Evolutionary conservation across 257 asterid genomes (phyloP), one percentile per base, ranked within the genome.

Genomic region (Primulina tabacum): DNA sequence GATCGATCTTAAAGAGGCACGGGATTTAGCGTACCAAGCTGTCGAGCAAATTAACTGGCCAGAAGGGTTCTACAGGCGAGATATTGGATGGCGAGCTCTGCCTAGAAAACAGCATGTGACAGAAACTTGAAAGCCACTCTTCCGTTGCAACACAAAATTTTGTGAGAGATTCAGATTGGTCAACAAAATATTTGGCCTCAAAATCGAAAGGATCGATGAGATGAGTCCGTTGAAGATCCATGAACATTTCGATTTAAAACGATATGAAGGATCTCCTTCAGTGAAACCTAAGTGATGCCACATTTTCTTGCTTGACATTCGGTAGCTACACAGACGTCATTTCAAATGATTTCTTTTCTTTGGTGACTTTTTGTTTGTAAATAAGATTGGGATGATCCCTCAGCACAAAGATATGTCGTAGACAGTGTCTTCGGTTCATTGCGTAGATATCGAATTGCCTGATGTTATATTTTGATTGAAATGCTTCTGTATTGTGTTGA

Each of bases 61-160:
- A 0, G 90, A 69, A 30, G 98, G 98, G 26, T 90, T 90, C 73
- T 83, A 72, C 79, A 68, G 98, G 60, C 84, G 79, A 64, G 98
- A 92, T 77, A 92, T 90, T n/a, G 97, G 97, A 50, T 92, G 96
- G 95, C 81, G 95, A 76, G 96, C 95, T 35, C 75, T 92, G 62
- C 52, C 87, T 12, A 76, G 53, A 16, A 81, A 83, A 73, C 82
- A 80, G 30, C 20, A 59, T 30, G 77, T 16, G 9, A 30, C 38
- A 5, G 18, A 71, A 68, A 21, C 67, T 58, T 65, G 65, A 73
- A 35, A 33, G 11, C n/a, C 20, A 37, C 4, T 21, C 37, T 24
- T 5, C 28, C 20, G 53, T 20, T 9, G 21, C 11, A 20, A 43
- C 20, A 11, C 12, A 18, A 35, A 18, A 16, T 63, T 33, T 8